Evolutionary conservation across 2,329 filamentous ascomycete genomes (phyloP).

Genomic region (Lasiodiplodia sp.): DNA sequence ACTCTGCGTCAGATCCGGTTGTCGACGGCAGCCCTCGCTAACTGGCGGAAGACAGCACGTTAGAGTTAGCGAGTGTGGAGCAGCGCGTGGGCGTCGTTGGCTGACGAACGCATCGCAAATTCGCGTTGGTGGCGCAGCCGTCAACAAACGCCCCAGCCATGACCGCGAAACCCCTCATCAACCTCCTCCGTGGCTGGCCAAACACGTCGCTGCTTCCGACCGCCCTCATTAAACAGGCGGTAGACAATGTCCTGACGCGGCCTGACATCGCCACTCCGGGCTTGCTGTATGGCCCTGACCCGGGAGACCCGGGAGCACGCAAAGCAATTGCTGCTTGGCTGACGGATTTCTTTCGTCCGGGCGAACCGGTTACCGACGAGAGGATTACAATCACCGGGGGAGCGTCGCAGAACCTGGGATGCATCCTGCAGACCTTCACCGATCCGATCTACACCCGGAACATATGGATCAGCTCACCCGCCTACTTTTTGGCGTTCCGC

Average conservation of each 20-base stretch:
- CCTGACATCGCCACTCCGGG: slow-evolving; percentile 65
- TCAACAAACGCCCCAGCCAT: slow-evolving; percentile 15
- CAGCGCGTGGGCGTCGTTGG: not conserved
- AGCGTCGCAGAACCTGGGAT: slow-evolving; percentile 82
- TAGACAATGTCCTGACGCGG: slow-evolving; percentile 67
- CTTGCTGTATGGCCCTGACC: slow-evolving; percentile 82
- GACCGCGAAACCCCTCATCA: slow-evolving; percentile 55
- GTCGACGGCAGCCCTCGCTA: slow-evolving; percentile 2
- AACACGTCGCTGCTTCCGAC: slow-evolving; percentile 70
- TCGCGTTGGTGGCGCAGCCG: slow-evolving; percentile 9
- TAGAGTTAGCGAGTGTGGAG: slow-evolving; percentile 11
- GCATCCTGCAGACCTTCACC: slow-evolving; percentile 78
- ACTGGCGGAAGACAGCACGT: not conserved
- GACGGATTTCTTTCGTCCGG: slow-evolving; percentile 64
- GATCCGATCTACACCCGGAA: slow-evolving; percentile 77
- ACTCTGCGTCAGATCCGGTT: not conserved
- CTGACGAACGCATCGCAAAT: slow-evolving; percentile 23
- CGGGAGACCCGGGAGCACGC: slow-evolving; percentile 75
- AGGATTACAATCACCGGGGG: slow-evolving; percentile 85
- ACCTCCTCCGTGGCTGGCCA: slow-evolving; percentile 75
- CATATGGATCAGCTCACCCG: slow-evolving; percentile 82
- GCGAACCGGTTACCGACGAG: slow-evolving; percentile 55
- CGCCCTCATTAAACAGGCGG: slow-evolving; percentile 66
- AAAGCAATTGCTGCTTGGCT: slow-evolving; percentile 75
- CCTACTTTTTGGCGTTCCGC: slow-evolving; percentile 84